These are phyloP conservation scores for Hypoxylon intermedium DNA, from an alignment of 495 filamentous ascomycete genomes.

Conservation along the genomic window DNA sequence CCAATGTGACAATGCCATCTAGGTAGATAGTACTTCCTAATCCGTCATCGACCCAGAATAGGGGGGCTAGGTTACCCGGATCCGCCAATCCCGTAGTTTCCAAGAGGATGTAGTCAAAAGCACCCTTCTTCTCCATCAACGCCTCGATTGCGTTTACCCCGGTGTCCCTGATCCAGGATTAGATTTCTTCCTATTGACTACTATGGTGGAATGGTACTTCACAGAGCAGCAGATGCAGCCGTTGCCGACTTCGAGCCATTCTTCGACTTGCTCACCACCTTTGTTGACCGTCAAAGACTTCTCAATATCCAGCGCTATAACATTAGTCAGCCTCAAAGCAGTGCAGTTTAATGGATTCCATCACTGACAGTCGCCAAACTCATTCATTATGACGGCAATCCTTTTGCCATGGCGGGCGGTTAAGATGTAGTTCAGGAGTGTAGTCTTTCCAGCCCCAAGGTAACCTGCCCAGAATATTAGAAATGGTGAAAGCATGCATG, in stretches of 20 bases:
- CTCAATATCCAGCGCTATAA: constrained; percentile 85
- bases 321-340: constrained; percentile 30
- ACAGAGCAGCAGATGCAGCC: constrained; percentile 99
- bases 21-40: constrained; percentile 93
- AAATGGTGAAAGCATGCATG: constrained; percentile 6
- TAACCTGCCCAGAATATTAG: constrained; percentile 62
- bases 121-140: constrained; percentile 91
- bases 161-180: constrained; percentile 66
- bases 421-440: constrained; percentile 92
- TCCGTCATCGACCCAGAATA: constrained; percentile 98
- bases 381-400: constrained; percentile 97
- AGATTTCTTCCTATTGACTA: constrained; percentile 10
- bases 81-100: constrained; percentile 97
- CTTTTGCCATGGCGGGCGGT: constrained; percentile 94
- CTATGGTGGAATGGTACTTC: constrained; percentile 63
- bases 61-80: constrained; percentile 90
- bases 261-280: constrained; percentile 83
- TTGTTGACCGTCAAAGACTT: constrained; percentile 89
- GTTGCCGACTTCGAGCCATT: constrained; percentile 95
- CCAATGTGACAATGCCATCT: constrained; percentile 94
- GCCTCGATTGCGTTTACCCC: constrained; percentile 94
- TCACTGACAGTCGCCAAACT: constrained; percentile 90
- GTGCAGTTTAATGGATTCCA: not conserved
- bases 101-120: constrained; percentile 97
- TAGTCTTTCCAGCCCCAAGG: constrained; percentile 94